Base-by-base conservation (phyloP, 352 stramenopile genomes). In the Pythium chondricola region DNA sequence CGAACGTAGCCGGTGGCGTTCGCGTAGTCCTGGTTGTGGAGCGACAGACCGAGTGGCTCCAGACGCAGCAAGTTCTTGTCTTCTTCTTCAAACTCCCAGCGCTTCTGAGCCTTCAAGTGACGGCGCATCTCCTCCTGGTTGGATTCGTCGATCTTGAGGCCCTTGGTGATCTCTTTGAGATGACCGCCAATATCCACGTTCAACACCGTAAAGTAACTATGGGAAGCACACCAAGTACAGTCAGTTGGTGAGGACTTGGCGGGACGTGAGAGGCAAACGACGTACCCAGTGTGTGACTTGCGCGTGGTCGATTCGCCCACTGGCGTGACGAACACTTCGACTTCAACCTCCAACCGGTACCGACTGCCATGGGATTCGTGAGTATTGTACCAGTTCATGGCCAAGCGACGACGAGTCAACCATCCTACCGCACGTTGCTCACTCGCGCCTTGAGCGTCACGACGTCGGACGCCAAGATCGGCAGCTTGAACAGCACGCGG, bases 401-500 rank as follows among this genome's bases (percentile, higher is more conserved):
- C 20, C 17, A 42, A 20, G 14, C 22, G 9, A 24, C 21, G 5
- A 39, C 27, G 17, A 18, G 10, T 18, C 18, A 36, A 36, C 36
- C 39, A 40, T 4, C 74, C 39, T 45, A 88, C 77, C 72, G 68
- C 35, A 86, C 74, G 45, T 68, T 81, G 31, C 75, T 69, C 26
- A 88, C 68, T 32, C 71, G 74, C 2, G 77, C 74, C 21, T 72
- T 72, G 40, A 83, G 63, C 18, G 65, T 85, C 25, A 88, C 65
- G 30, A 88, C 54, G 42, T 88, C 74, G 3, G 65, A 56, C 24
- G 63, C 46, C 4, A 56, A 67, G 32, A 88, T 85, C 24, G 74
- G 77, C 30, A 85, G 61, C 52, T 83, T 85, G 46, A 88, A 88
- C 17, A 75, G 50, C 54, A 85, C 60, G 52, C 77, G 77, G 54